A percentile compares a stretch with the other conserved stretches of the same genome.
Evolutionary conservation across 1,284 basidiomycete genomes (phyloP).

Genomic region (Melanopsichium pennsylvanicum): DNA sequence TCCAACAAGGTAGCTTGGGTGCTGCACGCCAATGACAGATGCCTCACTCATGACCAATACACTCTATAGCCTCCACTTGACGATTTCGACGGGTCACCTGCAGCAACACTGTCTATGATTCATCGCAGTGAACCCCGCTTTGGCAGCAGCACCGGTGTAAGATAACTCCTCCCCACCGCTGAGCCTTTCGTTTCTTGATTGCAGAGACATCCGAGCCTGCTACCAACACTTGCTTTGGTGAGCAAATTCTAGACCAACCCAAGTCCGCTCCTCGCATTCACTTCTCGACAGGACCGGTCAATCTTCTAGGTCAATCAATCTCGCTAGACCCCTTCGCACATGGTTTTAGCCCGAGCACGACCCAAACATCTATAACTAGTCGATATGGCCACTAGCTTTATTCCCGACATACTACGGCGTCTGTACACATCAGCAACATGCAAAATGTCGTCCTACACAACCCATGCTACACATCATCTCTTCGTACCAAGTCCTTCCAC

Average conservation of each 20-base stretch:
- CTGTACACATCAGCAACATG: conserved; percentile 2
- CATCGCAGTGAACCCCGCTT: too few relatives aligned
- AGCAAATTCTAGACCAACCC: conserved; percentile 2
- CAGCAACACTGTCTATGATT: too few relatives aligned
- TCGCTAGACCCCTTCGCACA: too few relatives aligned
- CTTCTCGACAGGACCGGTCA: conserved; percentile 1
- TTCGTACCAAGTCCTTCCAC: conserved; percentile 20
- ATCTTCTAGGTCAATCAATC: conserved; percentile 1
- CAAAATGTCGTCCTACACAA: conserved; percentile 19
- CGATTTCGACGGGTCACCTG: too few relatives aligned
- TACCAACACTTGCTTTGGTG: conserved; percentile 1
- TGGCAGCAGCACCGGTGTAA: too few relatives aligned
- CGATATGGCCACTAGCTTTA: conserved; percentile 6
- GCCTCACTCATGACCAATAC: too few relatives aligned
- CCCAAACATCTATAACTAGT: too few relatives aligned
- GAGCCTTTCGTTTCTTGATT: background rate
- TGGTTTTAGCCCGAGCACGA: too few relatives aligned
- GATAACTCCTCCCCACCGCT: too few relatives aligned
- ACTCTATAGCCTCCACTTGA: too few relatives aligned
- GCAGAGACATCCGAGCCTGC: background rate
- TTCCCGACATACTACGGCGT: conserved; percentile 4
- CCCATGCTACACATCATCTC: conserved; percentile 27
- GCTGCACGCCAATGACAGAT: too few relatives aligned
- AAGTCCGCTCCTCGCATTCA: background rate
- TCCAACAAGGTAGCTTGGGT: background rate